A percentile compares a stretch with the other conserved stretches of the same genome.
phyloP scores from a whole-genome alignment of 2,329 filamentous ascomycete species.

The Clonostachys solani region DNA sequence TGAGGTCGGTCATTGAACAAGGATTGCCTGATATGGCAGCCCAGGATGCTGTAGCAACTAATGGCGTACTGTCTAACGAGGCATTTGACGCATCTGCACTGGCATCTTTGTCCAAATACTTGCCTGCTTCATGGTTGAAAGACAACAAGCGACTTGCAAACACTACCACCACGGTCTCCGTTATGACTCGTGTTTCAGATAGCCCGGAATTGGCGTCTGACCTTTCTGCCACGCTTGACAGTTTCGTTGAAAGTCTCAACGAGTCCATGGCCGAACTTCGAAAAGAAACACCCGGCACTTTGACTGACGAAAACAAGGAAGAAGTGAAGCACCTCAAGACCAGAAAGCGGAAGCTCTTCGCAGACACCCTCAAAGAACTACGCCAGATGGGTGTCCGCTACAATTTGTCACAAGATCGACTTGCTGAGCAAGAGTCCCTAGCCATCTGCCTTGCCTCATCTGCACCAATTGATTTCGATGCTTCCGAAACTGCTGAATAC shows the following conservation, averaged over 20 bases:
- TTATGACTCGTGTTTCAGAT: slow-evolving; percentile 64
- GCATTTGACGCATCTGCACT: background rate
- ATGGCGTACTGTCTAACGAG: background rate
- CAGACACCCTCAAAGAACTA: slow-evolving; percentile 78
- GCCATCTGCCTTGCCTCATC: slow-evolving; percentile 63
- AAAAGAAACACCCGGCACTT: slow-evolving; percentile 74
- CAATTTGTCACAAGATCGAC: slow-evolving; percentile 70
- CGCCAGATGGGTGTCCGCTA: slow-evolving; percentile 86
- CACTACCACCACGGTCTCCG: slow-evolving; percentile 61
- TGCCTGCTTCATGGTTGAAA: slow-evolving; percentile 29
- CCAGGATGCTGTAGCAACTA: slow-evolving; percentile 5
- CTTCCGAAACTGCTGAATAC: slow-evolving; percentile 43
- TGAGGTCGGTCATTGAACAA: slow-evolving; percentile 58
- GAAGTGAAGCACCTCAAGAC: slow-evolving; percentile 84
- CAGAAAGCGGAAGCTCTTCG: slow-evolving; percentile 84
- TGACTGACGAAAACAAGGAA: slow-evolving; percentile 84
- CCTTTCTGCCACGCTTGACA: slow-evolving; percentile 55
- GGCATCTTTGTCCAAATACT: slow-evolving; percentile 4
- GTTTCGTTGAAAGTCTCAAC: slow-evolving; percentile 66
- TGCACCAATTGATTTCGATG: slow-evolving; percentile 14
- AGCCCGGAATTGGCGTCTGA: slow-evolving; percentile 48
- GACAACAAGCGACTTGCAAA: slow-evolving; percentile 67
- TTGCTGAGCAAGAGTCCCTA: slow-evolving; percentile 70
- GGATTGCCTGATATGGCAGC: slow-evolving; percentile 46
- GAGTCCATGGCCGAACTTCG: slow-evolving; percentile 68